A percentile compares a stretch with the other conserved stretches of the same genome.
Evolutionary conservation across 2,329 filamentous ascomycete genomes (phyloP).

Genomic region (Xylaria sp.): DNA sequence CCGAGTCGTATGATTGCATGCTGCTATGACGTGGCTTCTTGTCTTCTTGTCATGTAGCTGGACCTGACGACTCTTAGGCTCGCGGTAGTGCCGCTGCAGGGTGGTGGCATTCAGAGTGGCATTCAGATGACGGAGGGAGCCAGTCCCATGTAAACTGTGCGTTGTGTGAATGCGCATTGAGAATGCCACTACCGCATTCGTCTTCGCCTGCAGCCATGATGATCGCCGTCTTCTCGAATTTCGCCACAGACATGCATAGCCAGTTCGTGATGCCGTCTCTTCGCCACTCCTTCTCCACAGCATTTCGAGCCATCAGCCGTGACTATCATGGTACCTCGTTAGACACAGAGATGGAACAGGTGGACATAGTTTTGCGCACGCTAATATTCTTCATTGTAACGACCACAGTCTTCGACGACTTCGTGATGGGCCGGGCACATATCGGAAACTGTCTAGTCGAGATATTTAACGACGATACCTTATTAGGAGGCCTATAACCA

Average conservation of each 20-base stretch:
- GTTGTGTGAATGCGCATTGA: background rate
- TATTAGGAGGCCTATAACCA: background rate
- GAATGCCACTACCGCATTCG: slow-evolving; percentile 10
- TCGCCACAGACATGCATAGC: slow-evolving; percentile 18
- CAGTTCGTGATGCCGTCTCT: slow-evolving; percentile 5
- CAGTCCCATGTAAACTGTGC: background rate
- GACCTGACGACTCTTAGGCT: slow-evolving; percentile 4
- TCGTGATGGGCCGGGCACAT: background rate
- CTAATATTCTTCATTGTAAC: slow-evolving; percentile 13
- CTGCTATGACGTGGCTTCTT: slow-evolving; percentile 31
- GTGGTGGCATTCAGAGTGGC: background rate
- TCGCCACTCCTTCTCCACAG: slow-evolving; percentile 24
- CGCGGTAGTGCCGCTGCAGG: slow-evolving; percentile 13
- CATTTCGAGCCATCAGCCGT: background rate
- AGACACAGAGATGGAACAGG: background rate
- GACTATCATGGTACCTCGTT: slow-evolving; percentile 10
- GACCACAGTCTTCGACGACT: slow-evolving; percentile 5
- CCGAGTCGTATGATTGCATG: slow-evolving; percentile 27
- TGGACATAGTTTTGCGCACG: slow-evolving; percentile 7
- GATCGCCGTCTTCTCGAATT: background rate
- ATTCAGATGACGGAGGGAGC: slow-evolving; percentile 8
- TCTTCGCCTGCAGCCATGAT: background rate
- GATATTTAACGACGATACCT: background rate
- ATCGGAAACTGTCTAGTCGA: background rate
- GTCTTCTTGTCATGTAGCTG: slow-evolving; percentile 6